phyloP scores from a whole-genome alignment of 169 alveolate genomes.

The Eimeria maxima region DNA sequence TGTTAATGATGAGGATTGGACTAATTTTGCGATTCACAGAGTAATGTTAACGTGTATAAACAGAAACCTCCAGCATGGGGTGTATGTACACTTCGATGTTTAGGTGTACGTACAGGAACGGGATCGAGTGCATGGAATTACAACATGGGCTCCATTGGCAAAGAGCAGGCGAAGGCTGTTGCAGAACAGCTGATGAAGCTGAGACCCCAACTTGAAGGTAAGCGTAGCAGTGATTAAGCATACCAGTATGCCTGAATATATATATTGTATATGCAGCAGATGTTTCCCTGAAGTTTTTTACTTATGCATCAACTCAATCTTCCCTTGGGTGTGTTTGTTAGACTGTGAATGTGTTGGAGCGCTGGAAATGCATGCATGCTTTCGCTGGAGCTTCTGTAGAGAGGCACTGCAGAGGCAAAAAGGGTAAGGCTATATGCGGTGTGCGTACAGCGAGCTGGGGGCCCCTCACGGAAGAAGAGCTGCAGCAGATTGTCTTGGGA shows the following conservation, averaged over 20 bases:
- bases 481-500: background rate
- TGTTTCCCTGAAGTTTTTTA: too few species aligned
- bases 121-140: slow-evolving; percentile 95
- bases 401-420: background rate
- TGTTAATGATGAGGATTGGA: background rate
- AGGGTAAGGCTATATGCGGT: background rate
- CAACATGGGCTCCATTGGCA: slow-evolving; percentile 88
- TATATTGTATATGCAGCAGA: background rate
- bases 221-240: background rate
- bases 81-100: background rate
- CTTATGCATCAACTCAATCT: too few species aligned
- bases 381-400: background rate
- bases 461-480: slow-evolving; percentile 5
- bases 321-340: background rate
- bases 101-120: slow-evolving; percentile 85
- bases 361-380: too few species aligned
- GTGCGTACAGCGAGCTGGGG: background rate
- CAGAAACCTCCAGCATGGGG: background rate
- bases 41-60: background rate
- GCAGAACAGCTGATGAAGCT: slow-evolving; percentile 76
- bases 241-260: background rate
- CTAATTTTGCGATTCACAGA: background rate
- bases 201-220: slow-evolving; percentile 15
- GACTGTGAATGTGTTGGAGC: too few species aligned
- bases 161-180: slow-evolving; percentile 85